Evolutionary conservation across 192 early-diverging fungal genomes (phyloP).

Genomic region (Gonapodya sp.): DNA sequence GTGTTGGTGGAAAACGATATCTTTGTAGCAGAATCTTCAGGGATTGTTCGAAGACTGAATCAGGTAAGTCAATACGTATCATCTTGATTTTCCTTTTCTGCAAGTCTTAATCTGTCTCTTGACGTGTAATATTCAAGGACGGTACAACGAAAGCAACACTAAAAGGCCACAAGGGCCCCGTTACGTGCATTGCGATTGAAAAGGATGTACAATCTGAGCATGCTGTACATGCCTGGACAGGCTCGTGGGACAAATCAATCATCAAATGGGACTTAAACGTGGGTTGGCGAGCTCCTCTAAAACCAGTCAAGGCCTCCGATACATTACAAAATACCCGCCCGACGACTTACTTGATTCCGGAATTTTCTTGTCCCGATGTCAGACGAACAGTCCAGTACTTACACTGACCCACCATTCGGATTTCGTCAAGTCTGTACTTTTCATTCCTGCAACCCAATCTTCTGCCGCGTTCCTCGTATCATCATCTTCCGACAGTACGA

Average conservation of each 20-base stretch:
- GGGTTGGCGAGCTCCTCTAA: no score
- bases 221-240: constrained; percentile 62
- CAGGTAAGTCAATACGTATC: background rate
- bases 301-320: background rate
- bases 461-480: constrained; percentile 35
- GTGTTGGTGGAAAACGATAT: background rate
- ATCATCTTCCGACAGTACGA: constrained; percentile 73
- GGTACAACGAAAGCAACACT: constrained; percentile 31
- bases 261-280: constrained; percentile 74
- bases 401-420: constrained; percentile 73
- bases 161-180: constrained; percentile 57
- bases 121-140: constrained; percentile 30
- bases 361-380: background rate
- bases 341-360: background rate
- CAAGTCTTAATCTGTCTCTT: no score
- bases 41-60: background rate
- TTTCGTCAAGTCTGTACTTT: constrained; percentile 75
- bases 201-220: constrained; percentile 18
- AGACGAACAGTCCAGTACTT: constrained; percentile 21
- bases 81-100: no score
- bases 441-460: constrained; percentile 23
- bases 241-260: constrained; percentile 92
- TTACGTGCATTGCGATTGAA: constrained; percentile 52
- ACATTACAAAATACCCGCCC: constrained; percentile 5
- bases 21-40: background rate